Evolutionary conservation across 208 protist genomes (phyloP).

Genomic region (Naegleria lovaniensis): DNA sequence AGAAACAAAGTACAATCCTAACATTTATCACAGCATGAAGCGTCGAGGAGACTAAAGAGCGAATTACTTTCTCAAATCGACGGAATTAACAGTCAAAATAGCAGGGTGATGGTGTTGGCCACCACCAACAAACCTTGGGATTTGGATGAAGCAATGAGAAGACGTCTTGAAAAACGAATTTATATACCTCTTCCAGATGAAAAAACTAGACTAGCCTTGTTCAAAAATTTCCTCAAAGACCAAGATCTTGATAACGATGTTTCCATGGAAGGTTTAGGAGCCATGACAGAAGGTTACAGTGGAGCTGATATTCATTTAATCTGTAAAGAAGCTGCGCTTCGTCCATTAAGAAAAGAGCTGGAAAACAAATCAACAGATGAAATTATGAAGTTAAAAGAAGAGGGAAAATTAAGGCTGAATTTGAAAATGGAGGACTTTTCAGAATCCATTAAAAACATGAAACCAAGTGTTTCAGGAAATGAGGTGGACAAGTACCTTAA

Average conservation of each 20-base stretch:
- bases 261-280: conserved; percentile 29
- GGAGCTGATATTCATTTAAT: conserved; percentile 52
- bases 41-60: conserved; percentile 79
- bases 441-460: neutral
- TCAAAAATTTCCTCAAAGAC: neutral
- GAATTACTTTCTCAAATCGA: conserved; percentile 87
- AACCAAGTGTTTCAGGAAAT: neutral
- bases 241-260: neutral
- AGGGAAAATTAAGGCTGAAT: neutral
- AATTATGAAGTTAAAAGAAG: neutral
- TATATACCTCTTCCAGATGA: conserved; percentile 83
- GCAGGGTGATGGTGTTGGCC: conserved; percentile 53
- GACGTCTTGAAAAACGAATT: conserved; percentile 78
- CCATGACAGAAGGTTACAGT: conserved; percentile 49
- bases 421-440: neutral
- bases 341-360: neutral
- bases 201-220: neutral
- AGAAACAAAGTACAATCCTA: neutral
- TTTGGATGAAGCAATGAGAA: conserved; percentile 79
- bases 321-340: neutral
- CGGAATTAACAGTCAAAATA: conserved; percentile 44
- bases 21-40: conserved; percentile 59
- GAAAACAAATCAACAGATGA: neutral
- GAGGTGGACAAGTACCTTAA: neutral
- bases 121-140: conserved; percentile 82